Base-by-base conservation (phyloP, 192 early-diverging fungal genomes). In the Allomyces macrogynus region DNA sequence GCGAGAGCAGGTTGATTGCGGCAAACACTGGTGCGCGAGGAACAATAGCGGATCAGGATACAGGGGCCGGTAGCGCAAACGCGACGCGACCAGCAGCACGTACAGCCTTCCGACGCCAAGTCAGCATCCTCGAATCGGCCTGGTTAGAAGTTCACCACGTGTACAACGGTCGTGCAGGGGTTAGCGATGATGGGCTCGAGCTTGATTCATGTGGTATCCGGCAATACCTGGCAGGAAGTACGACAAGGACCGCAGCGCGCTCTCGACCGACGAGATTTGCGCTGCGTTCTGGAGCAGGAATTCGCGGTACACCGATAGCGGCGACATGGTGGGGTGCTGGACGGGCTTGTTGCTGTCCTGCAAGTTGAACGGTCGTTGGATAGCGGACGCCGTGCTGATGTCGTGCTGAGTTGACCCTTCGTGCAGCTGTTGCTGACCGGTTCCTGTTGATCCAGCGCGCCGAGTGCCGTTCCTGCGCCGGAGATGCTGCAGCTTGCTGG, bases 111-210 rank as follows among this genome's bases (percentile, higher is more conserved):
- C 16, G 92, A 92, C 11, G 87, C 88, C 43, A 97, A 78, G 69
- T 97, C 94, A 20, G 92, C 83, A 71, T 95, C 88, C 43, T 86
- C 82, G 72, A 97, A 97, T 12, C 94, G 86, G 62, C 93, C 89
- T 87, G 32, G 8, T 40, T 7, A 40, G 8, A 40, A 7, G 32
- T 3, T 40, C 32, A 40, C 32, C 32, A 40, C 7, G 32, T 4
- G 26, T 1, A 27, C 26, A 72, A 57, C 22, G 1, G 14, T 67
- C 8, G 43, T 43, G n/a, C n/a, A n/a, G n/a, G 11, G 43, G 23
- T 62, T 16, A 63, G 23, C 60, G n/a, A 23, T n/a, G 23, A 26
- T 24, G 23, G 63, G 66, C 23, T 62, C 9, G 65, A 54, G 10
- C 64, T 10, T 64, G 23, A 10, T 25, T 10, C 25, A 32, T 22